phyloP scores from a whole-genome alignment of 306 rosid species.

The Erythrophleum fordii region DNA sequence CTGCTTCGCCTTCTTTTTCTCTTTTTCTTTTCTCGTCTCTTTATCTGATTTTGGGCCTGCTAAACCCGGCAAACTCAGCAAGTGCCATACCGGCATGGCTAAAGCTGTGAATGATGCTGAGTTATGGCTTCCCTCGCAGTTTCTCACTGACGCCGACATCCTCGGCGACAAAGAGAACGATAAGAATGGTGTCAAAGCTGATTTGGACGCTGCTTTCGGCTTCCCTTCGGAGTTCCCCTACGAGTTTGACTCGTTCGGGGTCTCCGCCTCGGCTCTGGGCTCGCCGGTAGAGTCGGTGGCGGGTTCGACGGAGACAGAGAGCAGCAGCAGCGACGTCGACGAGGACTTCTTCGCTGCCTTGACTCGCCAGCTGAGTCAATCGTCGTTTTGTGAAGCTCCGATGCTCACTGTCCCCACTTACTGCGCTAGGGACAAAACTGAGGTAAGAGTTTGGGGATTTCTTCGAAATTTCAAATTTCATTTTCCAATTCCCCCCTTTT shows the following conservation, averaged over 20 bases:
- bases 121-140: slow-evolving; percentile 51
- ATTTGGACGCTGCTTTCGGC: slow-evolving; percentile 3
- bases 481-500: background rate
- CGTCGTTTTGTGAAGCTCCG: slow-evolving; percentile 53
- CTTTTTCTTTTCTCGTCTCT: background rate
- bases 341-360: slow-evolving; percentile 76
- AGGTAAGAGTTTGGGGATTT: slow-evolving; percentile 45
- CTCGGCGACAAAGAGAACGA: slow-evolving; percentile 41
- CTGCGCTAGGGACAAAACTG: slow-evolving; percentile 40
- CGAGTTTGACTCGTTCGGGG: slow-evolving; percentile 59
- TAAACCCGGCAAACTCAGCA: slow-evolving; percentile 48
- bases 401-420: slow-evolving; percentile 46
- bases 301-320: slow-evolving; percentile 58
- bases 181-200: background rate
- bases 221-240: slow-evolving; percentile 83
- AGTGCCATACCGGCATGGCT: slow-evolving; percentile 48
- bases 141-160: slow-evolving; percentile 34
- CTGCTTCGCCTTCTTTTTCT: background rate
- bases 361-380: slow-evolving; percentile 71
- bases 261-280: slow-evolving; percentile 24
- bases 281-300: slow-evolving; percentile 60
- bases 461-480: background rate
- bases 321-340: slow-evolving; percentile 79
- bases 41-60: background rate
- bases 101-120: slow-evolving; percentile 39